Base-by-base conservation (phyloP, 1,284 basidiomycete genomes). In the Tilletiopsis washingtonensis region DNA sequence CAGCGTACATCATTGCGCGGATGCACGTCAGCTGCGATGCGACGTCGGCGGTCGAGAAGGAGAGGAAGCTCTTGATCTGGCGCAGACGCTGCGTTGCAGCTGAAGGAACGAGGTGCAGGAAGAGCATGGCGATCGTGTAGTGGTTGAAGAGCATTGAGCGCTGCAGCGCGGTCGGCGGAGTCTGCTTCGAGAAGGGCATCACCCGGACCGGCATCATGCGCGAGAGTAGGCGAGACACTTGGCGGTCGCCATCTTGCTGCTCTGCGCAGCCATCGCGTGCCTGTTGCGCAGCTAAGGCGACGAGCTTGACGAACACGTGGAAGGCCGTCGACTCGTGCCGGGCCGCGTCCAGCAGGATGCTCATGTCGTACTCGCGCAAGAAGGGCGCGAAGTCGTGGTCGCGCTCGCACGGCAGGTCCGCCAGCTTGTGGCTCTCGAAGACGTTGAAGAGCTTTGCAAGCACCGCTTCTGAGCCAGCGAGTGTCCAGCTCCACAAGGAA, bases 111-210 rank as follows among this genome's bases (percentile, higher is more conserved):
- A 93, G 80, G 61, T 84, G 81, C 43, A 88, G 79, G 5, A 82
- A 83, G n/a, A 88, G 78, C 17, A 86, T 81, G 59, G 88, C 79
- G 14, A 85, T 82, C 39, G 81, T 82, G 65, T 89, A 84, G 23
- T 91, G 84, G 73, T 97, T 96, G 74, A 86, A 84, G 11, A 96
- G 78, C 77, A 84, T 84, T 0, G 88, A 86, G 2, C 88, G 77
- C 46, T 87, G 82, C 0, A 83, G 81, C 4, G 82, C 61, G 77
- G 15, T 75, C 69, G 25, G 77, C n/a, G 61, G 55, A 2, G 56
- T 43, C 1, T 39, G 29, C 17, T 49, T 47, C 0, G 61, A 61
- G 49, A 72, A 72, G 1, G 61, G 56, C 74, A 90, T 78, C 7
- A 80, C 77, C 3, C 84, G 81, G 19, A 91, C 80, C 0, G 91